Conservation (phyloP, 1,139 yeast species). For the Nakaseomyces delphensis region DNA sequence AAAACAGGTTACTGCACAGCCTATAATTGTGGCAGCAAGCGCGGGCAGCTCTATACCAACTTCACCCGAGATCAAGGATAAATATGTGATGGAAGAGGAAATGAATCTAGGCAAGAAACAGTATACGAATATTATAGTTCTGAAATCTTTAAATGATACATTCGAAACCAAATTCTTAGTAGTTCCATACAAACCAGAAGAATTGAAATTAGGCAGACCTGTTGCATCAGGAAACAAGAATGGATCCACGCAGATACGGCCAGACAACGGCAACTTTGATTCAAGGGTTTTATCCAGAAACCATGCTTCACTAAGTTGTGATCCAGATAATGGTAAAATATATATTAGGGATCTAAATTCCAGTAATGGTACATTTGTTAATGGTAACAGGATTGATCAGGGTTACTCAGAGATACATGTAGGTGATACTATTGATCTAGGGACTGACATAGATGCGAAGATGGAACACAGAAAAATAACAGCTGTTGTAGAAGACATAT, state of each 20-base stretch:
- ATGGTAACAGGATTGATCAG: constrained; percentile 57
- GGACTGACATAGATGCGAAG: constrained; percentile 83
- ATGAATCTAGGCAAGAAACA: not conserved
- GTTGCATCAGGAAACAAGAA: constrained; percentile 37
- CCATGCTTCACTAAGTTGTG: constrained; percentile 85
- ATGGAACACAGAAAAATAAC: constrained; percentile 76
- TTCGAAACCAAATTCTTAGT: constrained; percentile 69
- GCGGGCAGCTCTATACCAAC: not conserved
- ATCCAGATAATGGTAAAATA: constrained; percentile 54
- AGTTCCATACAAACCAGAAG: constrained; percentile 74
- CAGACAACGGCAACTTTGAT: constrained; percentile 88
- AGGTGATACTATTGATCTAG: constrained; percentile 78
- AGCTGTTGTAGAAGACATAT: constrained; percentile 66
- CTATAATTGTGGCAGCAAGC: not conserved
- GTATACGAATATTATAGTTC: constrained; percentile 43
- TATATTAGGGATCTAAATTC: constrained; percentile 81
- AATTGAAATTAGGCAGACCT: constrained; percentile 79
- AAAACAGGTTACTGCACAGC: not conserved
- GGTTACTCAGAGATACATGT: constrained; percentile 50
- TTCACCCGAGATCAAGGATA: not conserved
- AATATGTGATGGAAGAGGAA: not conserved
- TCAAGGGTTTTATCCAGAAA: constrained; percentile 86
- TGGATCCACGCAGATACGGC: constrained; percentile 30
- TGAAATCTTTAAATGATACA: constrained; percentile 69
- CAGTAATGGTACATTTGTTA: constrained; percentile 90